A percentile compares a stretch with the other conserved stretches of the same genome.
Evolutionary conservation across 2,329 filamentous ascomycete genomes (phyloP).

Genomic region (Dactylellina leptospora): DNA sequence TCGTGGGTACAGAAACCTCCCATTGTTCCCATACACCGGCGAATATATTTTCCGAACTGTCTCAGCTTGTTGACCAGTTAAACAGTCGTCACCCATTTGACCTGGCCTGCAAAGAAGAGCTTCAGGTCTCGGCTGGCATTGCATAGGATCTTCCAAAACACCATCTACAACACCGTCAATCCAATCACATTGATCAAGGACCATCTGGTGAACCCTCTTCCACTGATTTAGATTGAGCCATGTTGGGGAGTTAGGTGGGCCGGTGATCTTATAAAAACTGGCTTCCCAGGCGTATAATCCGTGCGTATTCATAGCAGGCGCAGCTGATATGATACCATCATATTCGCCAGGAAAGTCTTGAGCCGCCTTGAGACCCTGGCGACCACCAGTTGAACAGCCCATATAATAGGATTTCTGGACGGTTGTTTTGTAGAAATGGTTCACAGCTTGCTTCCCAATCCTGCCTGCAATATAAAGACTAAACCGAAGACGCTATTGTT

Average conservation of each 20-base stretch:
- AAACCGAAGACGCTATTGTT: not conserved
- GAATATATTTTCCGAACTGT: constrained; percentile 58
- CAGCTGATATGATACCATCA: constrained; percentile 64
- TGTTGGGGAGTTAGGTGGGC: constrained; percentile 28
- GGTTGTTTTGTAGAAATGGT: constrained; percentile 11
- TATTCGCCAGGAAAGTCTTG: constrained; percentile 64
- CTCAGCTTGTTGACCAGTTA: constrained; percentile 58
- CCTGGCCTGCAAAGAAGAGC: constrained; percentile 58
- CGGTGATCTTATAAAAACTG: constrained; percentile 54
- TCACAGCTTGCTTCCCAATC: constrained; percentile 15
- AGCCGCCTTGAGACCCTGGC: constrained; percentile 63
- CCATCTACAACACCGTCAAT: constrained; percentile 65
- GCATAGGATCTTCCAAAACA: constrained; percentile 60
- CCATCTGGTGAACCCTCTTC: constrained; percentile 59
- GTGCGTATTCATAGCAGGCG: constrained; percentile 62
- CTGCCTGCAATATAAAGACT: constrained; percentile 12
- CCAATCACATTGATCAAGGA: constrained; percentile 64
- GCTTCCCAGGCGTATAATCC: constrained; percentile 57
- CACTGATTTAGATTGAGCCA: constrained; percentile 57
- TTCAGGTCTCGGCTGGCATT: constrained; percentile 59
- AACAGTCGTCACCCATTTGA: constrained; percentile 54
- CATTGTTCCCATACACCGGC: constrained; percentile 59
- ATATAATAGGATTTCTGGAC: constrained; percentile 63
- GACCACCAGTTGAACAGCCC: constrained; percentile 64
- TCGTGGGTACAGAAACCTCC: constrained; percentile 58